Base-by-base conservation (phyloP, 1,139 yeast species). In the Debaryomycetaceae sp. region DNA sequence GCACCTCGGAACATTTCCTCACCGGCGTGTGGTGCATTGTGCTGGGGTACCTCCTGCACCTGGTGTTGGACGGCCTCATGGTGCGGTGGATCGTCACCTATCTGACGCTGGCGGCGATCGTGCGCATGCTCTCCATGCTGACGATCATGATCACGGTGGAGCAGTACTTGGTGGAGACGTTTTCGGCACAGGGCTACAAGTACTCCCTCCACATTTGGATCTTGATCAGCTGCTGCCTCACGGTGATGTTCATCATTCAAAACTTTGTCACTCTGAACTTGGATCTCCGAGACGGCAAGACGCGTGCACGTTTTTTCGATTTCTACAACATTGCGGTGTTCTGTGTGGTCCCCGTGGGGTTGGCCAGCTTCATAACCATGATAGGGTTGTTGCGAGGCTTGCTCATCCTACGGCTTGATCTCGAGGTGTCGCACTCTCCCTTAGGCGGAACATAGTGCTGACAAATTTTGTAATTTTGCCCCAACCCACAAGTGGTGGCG, bases 331-430 rank as follows among this genome's bases (percentile, higher is more conserved):
- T 91, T 29, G 89, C 84, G 1, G 96, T 91, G 1, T 91, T 85
- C 63, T 96, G 97, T 1, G 97, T 91, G 32, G 96, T 91, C 4
- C 98, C 98, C 0, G 89, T 91, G 16, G 98, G 98, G 0, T 49
- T 91, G 38, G 96, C 98, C 3, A 85, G 96, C 46, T 91, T 91
- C 47, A 59, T 89, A 17, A 88, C 97, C 4, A 86, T 89, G 95
- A 65, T 88, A 18, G 93, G 89, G 0, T 59, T 89, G 30, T 59
- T 88, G 18, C 62, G 96, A 40, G 75, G 86, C 32, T 56, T 88
- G 30, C 65, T 88, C 44, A 83, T 88, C 23, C 65, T 86, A 29
- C 69, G 95, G 36, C 60, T 84, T 35, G 95, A 83, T 45, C 67
- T 83, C 12, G 85, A 78, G n/a, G 23, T 27, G 7, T 27, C 29